Conservation (phyloP, 1,139 yeast species). For the Yamadazyma diddensiae region DNA sequence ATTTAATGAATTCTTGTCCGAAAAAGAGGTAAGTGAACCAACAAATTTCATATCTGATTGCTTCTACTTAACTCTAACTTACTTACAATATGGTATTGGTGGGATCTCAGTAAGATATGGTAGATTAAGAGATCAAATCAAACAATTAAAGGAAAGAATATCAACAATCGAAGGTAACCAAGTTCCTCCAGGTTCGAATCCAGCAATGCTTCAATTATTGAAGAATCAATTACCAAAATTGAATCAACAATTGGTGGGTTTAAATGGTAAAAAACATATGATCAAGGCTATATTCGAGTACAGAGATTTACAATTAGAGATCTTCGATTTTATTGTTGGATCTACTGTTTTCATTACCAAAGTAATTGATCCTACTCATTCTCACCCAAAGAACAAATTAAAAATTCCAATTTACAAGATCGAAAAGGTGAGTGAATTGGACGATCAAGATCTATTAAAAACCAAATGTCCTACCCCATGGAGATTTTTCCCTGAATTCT, state of each 20-base stretch:
- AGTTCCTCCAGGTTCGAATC: constrained; percentile 26
- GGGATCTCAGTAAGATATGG: constrained; percentile 65
- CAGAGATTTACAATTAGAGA: constrained; percentile 55
- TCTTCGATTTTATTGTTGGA: constrained; percentile 77
- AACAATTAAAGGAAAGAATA: constrained; percentile 52
- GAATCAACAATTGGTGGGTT: constrained; percentile 34
- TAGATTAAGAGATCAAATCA: constrained; percentile 49
- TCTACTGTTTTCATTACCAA: constrained; percentile 68
- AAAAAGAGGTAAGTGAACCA: constrained; percentile 17
- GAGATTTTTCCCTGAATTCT: constrained; percentile 81
- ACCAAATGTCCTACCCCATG: constrained; percentile 71
- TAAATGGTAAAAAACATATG: constrained; percentile 49
- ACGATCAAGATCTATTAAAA: constrained; percentile 66
- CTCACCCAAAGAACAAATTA: constrained; percentile 56
- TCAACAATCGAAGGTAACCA: constrained; percentile 40
- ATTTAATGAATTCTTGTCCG: constrained; percentile 52
- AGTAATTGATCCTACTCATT: constrained; percentile 67
- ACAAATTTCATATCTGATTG: constrained; percentile 87
- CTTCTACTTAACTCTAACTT: constrained; percentile 75
- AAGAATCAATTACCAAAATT: constrained; percentile 44
- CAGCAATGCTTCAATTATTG: constrained; percentile 30
- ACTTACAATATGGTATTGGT: constrained; percentile 85
- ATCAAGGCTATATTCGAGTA: constrained; percentile 59
- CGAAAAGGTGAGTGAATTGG: constrained; percentile 46
- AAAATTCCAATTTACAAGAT: constrained; percentile 66